Percentiles rank a stretch among this genome's conserved stretches.
Evolutionary conservation across 2,329 filamentous ascomycete genomes (phyloP).

Genomic region (Paecilomyces sp.): DNA sequence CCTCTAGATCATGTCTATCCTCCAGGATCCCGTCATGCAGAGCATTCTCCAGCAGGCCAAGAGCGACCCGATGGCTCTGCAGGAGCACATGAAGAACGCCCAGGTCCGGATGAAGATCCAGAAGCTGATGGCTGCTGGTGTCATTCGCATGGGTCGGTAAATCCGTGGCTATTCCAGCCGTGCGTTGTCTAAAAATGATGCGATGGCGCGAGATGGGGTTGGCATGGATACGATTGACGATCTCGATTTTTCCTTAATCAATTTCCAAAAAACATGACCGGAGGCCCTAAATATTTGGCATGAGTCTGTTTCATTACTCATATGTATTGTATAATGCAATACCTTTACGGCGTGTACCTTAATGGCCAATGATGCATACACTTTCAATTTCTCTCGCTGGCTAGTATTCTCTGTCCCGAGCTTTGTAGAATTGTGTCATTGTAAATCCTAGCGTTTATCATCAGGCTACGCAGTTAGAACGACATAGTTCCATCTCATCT

Average conservation of each 20-base stretch:
- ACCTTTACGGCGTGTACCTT: neutral
- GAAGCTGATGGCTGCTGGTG: conserved; percentile 87
- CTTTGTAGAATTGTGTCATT: neutral
- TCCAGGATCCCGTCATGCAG: conserved; percentile 97
- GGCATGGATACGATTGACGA: neutral
- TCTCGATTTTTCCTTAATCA: neutral
- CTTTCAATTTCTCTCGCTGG: neutral
- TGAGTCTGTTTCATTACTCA: neutral
- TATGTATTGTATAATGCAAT: neutral
- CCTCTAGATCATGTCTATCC: conserved; percentile 70
- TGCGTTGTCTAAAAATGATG: neutral
- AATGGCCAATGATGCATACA: neutral
- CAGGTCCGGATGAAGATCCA: conserved; percentile 81
- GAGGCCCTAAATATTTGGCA: neutral
- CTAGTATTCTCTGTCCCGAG: neutral
- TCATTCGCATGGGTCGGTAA: conserved; percentile 68
- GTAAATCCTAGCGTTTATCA: no score
- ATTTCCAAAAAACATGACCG: neutral
- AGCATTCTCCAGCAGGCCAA: conserved; percentile 95
- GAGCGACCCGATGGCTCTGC: conserved; percentile 80
- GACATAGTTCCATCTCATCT: no score
- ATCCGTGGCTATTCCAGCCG: neutral
- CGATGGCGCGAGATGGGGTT: conserved; percentile 2
- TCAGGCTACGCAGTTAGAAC: no score
- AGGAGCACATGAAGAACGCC: conserved; percentile 96